Evolutionary conservation across 306 rosid species (phyloP), one percentile per base, ranked within the genome.

Genomic region (Cajanus cajan): DNA sequence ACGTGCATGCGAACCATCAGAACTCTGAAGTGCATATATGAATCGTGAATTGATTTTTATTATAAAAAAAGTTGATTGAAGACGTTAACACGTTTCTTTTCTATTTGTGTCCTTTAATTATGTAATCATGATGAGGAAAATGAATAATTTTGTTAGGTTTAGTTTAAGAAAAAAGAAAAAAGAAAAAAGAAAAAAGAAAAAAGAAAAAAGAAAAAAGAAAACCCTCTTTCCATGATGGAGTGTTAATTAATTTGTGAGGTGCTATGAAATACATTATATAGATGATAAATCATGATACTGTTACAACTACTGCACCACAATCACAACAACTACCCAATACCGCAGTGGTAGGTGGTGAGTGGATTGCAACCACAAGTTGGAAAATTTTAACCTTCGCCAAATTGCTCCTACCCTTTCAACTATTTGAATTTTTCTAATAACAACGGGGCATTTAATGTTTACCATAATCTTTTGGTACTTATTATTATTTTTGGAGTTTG

Each of bases 301-400:
- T 57, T 36, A 75, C 77, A 75, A 75, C 85, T 0, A 81, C 81
- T 66, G 41, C 80, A 67, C 19, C 40, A 48, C 65, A 15, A 34
- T 81, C 54, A 52, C 80, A 81, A 54, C 81, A 21, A 51, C 74
- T 66, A 22, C 59, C 44, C 75, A 73, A 36, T 68, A 37, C 31
- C 12, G 31, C 41, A 13, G 76, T 73, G 84, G 85, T 81, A 81
- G 85, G 85, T 81, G 85, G 63, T 21, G 39, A 66, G 47, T 74
- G 39, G 24, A 43, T 74, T 19, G 28, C 62, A 13, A 74, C 76
- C 84, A 31, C 55, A 65, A 43, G 54, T 66, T 55, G 4, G 13
- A 45, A 66, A 50, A 10, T 15, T 51, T 39, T 22, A 54, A 6
- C 47, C 15, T 58, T 43, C 16, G 18, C 11, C 22, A 21, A 13